phyloP scores from a whole-genome alignment of 257 asterid genomes.

The Buddleja alternifolia region DNA sequence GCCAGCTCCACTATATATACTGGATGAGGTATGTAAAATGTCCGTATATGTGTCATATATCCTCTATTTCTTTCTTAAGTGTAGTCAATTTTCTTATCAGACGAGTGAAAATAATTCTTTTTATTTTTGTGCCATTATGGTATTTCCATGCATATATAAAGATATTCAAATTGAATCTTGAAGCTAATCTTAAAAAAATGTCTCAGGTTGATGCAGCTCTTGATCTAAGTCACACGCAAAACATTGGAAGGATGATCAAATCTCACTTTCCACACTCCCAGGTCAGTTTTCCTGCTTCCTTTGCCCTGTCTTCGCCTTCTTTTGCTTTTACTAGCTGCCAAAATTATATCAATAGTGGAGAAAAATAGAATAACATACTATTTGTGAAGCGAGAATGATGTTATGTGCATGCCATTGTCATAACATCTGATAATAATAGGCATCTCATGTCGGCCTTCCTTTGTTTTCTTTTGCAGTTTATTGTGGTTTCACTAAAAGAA shows the following conservation, averaged over 20 bases:
- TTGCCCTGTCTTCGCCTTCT: conserved; percentile 18
- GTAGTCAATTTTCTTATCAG: conserved; percentile 1
- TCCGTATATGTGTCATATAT: background rate
- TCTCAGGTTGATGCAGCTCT: conserved; percentile 98
- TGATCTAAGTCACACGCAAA: conserved; percentile 97
- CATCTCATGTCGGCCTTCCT: conserved; percentile 19
- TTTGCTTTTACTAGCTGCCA: conserved; percentile 1
- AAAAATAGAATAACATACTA: background rate
- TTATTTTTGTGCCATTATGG: background rate
- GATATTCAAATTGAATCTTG: background rate
- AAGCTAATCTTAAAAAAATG: conserved; percentile 32
- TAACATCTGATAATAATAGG: background rate
- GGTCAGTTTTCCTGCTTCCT: conserved; percentile 42
- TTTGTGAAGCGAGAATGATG: background rate
- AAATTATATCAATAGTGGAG: background rate
- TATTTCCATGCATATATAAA: background rate
- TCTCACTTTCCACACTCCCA: conserved; percentile 97
- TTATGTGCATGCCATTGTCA: background rate
- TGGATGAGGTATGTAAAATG: conserved; percentile 78
- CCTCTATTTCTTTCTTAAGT: conserved; percentile 34
- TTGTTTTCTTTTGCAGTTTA: conserved; percentile 62
- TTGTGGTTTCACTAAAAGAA: conserved; percentile 93
- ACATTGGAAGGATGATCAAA: conserved; percentile 97
- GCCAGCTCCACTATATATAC: conserved; percentile 96
- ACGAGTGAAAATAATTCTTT: conserved; percentile 11